A percentile compares a stretch with the other conserved stretches of the same genome.
Conservation (phyloP, 2,329 filamentous ascomycete species). For the Orbilia brochopaga region DNA sequence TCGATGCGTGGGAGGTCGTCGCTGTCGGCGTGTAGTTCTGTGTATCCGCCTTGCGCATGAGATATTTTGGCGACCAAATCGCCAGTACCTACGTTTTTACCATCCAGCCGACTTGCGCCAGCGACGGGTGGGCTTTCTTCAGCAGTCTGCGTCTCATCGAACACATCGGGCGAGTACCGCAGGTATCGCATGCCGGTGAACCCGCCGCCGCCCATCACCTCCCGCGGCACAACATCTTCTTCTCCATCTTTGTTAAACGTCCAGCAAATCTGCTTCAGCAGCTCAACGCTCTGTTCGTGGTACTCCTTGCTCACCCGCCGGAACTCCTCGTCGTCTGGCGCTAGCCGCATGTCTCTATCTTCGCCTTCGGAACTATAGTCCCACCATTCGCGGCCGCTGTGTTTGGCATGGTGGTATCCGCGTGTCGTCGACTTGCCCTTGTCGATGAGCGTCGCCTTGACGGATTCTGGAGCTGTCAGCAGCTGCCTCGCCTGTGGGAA, state of each 20-base stretch:
- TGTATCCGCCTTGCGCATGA: not conserved
- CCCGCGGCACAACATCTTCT: constrained; percentile 9
- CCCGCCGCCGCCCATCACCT: constrained; percentile 7
- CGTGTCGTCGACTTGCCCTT: constrained; percentile 15
- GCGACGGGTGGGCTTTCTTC: not conserved
- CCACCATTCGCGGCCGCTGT: constrained; percentile 39
- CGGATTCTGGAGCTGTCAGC: constrained; percentile 1
- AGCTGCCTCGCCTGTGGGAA: constrained; percentile 19
- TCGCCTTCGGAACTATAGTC: constrained; percentile 26
- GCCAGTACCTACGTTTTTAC: not conserved
- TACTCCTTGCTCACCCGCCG: constrained; percentile 11
- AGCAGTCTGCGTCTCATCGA: not conserved
- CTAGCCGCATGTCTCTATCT: constrained; percentile 1
- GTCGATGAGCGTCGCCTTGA: constrained; percentile 13
- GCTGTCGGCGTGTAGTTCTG: not conserved
- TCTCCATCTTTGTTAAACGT: constrained; percentile 14
- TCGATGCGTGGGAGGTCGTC: constrained; percentile 16
- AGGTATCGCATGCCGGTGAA: constrained; percentile 36
- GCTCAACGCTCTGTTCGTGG: constrained; percentile 2
- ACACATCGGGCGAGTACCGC: constrained; percentile 21
- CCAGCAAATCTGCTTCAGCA: constrained; percentile 18
- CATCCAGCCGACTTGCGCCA: not conserved
- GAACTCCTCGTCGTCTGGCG: constrained; percentile 16
- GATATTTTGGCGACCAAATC: not conserved
- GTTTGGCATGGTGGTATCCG: constrained; percentile 27